Evolutionary conservation across 306 rosid genomes (phyloP).

Genomic region (Macrotyloma uniflorum): DNA sequence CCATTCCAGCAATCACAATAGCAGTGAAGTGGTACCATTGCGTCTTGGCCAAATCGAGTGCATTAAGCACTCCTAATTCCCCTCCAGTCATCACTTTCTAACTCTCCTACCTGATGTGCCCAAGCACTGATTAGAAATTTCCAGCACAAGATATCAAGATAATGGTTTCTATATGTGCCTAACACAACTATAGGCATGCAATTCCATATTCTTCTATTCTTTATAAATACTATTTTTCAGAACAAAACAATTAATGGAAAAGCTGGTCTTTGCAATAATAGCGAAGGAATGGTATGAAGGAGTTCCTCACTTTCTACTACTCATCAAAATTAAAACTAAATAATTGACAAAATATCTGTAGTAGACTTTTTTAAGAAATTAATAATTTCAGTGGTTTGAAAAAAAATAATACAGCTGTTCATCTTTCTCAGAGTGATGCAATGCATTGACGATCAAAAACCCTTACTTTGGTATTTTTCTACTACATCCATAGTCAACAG

Average conservation of each 20-base stretch:
- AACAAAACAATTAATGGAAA: background rate
- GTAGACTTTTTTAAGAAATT: constrained; percentile 10
- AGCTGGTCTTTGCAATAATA: background rate
- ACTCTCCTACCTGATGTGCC: constrained; percentile 18
- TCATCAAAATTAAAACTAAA: background rate
- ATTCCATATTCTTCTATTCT: constrained; percentile 8
- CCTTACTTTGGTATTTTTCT: background rate
- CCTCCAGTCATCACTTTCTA: constrained; percentile 48
- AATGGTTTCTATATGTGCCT: background rate
- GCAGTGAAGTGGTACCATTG: constrained; percentile 93
- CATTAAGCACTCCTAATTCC: constrained; percentile 69
- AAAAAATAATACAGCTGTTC: background rate
- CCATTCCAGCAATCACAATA: constrained; percentile 95
- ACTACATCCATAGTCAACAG: constrained; percentile 31
- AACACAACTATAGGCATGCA: background rate
- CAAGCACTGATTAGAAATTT: background rate
- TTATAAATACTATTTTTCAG: background rate
- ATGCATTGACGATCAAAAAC: constrained; percentile 16
- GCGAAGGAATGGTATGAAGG: background rate
- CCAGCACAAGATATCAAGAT: constrained; percentile 26
- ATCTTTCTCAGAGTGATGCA: constrained; percentile 22
- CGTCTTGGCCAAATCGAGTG: constrained; percentile 83
- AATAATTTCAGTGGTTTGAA: background rate
- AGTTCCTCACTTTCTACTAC: background rate
- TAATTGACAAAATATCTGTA: background rate